A percentile compares a stretch with the other conserved stretches of the same genome.
These are phyloP conservation scores for Leucogyrophana mollusca DNA, from an alignment of 768 basidiomycete species.

Conservation along the genomic window DNA sequence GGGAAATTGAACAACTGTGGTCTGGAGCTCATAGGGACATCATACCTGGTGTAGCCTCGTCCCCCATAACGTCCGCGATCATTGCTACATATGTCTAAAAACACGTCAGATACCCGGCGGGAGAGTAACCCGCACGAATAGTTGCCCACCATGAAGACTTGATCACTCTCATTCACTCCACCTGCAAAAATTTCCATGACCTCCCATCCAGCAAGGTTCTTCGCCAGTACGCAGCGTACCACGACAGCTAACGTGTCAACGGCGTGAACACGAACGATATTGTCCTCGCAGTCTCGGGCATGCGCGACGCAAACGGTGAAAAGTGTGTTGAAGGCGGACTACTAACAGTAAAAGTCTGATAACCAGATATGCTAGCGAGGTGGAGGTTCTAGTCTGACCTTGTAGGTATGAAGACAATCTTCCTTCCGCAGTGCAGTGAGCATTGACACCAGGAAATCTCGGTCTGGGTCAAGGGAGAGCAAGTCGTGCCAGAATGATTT, in stretches of 20 bases:
- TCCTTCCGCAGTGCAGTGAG: conserved; percentile 46
- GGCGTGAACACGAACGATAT: conserved; percentile 31
- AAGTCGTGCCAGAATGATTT: conserved; percentile 53
- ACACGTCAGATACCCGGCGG: not conserved
- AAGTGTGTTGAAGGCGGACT: conserved; percentile 47
- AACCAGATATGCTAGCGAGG: no score
- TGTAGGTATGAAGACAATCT: conserved; percentile 45
- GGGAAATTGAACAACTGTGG: not conserved
- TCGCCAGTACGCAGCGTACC: conserved; percentile 43
- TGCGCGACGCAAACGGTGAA: conserved; percentile 46
- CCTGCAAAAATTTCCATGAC: conserved; percentile 70
- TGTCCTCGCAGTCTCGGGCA: conserved; percentile 44
- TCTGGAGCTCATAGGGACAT: no score
- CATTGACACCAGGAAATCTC: conserved; percentile 39
- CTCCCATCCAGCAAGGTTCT: conserved; percentile 66
- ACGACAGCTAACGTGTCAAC: conserved; percentile 51
- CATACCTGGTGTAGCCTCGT: conserved; percentile 39
- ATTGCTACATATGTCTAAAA: conserved; percentile 50
- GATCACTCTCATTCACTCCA: conserved; percentile 57
- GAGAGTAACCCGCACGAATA: no score
- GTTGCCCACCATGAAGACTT: conserved; percentile 50
- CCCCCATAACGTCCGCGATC: conserved; percentile 45
- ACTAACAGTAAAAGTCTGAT: conserved; percentile 28
- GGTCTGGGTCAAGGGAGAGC: conserved; percentile 54
- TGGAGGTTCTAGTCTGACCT: conserved; percentile 39